Evolutionary conservation across 208 protist species (phyloP), one percentile per base, ranked within the genome.

Genomic region (Trypanosoma platydactyli): DNA sequence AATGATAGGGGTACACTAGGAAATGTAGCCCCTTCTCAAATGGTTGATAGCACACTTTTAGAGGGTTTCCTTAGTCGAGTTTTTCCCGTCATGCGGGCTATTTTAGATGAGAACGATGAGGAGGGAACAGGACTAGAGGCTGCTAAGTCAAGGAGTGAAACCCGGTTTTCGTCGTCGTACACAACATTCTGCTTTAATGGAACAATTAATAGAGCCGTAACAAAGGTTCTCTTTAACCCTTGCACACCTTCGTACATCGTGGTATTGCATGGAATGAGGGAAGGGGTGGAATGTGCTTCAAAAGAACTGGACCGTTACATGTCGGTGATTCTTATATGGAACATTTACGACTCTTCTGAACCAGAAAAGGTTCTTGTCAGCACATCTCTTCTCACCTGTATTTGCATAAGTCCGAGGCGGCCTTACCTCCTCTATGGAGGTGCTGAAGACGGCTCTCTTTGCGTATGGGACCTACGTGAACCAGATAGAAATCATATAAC

Each of bases 281-380:
- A 68, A 29, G 53, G 55, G n/a, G n/a, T n/a, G 25, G 81, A 76
- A 11, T 79, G 79, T 4, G 65, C 80, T 15, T 86, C 79, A 5
- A 61, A 61, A 33, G 62, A 53, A 33, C 65, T 89, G 3, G 81
- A 91, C 53, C 73, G 71, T 18, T 94, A 81, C 64, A 60, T 72
- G 60, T 88, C 83, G 16, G 81, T 94, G 24, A 63, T 90, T 44
- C 68, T 92, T n/a, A 40, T 92, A 44, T 94, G 88, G 88, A 94
- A 84, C 66, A 63, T 85, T 11, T 79, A 79, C 64, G 77, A 88
- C 69, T 67, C 61, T 25, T 73, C 75, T 6, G 51, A 62, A 24
- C 88, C 88, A 41, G 85, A 94, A 67, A 80, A 79, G 20, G 63
- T 88, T 30, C 76, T 92, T 30, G 84, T 89, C 33, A 76, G 73